Conservation (phyloP, 257 asterid species). For the Solanum pennellii region DNA sequence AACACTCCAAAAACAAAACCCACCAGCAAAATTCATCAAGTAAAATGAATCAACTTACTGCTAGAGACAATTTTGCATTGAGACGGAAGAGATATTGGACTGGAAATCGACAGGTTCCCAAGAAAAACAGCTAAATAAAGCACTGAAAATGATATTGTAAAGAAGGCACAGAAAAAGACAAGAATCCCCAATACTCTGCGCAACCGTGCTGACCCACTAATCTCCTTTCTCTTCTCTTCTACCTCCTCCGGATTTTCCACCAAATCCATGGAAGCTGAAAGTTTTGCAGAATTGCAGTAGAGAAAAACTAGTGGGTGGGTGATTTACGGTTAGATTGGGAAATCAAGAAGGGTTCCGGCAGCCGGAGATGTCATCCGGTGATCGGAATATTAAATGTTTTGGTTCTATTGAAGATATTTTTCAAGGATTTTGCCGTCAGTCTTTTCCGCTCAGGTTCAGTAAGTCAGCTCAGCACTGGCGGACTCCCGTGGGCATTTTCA, state of each 20-base stretch:
- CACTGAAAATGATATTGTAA: slow-evolving; percentile 31
- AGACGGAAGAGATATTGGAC: slow-evolving; percentile 74
- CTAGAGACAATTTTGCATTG: slow-evolving; percentile 81
- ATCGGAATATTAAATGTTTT: slow-evolving; percentile 11
- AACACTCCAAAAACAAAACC: not conserved
- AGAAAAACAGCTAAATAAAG: slow-evolving; percentile 49
- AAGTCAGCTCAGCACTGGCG: not conserved
- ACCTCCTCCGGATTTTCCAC: slow-evolving; percentile 30
- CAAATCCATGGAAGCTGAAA: slow-evolving; percentile 35
- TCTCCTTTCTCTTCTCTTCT: slow-evolving; percentile 14
- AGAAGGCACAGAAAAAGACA: slow-evolving; percentile 25
- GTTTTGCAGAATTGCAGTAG: not conserved
- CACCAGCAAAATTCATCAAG: not conserved
- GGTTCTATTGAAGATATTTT: not conserved
- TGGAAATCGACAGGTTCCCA: slow-evolving; percentile 59
- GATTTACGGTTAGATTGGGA: not conserved
- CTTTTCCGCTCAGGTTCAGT: not conserved
- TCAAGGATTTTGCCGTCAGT: not conserved
- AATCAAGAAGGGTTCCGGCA: slow-evolving; percentile 17
- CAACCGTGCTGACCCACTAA: slow-evolving; percentile 13
- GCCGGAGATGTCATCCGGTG: slow-evolving; percentile 57
- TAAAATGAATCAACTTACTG: slow-evolving; percentile 33
- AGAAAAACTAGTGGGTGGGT: not conserved
- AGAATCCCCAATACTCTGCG: slow-evolving; percentile 35
- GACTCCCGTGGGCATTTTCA: not conserved